Evolutionary conservation across 306 rosid species (phyloP).

Genomic region (Amphicarpaea edgeworthii): DNA sequence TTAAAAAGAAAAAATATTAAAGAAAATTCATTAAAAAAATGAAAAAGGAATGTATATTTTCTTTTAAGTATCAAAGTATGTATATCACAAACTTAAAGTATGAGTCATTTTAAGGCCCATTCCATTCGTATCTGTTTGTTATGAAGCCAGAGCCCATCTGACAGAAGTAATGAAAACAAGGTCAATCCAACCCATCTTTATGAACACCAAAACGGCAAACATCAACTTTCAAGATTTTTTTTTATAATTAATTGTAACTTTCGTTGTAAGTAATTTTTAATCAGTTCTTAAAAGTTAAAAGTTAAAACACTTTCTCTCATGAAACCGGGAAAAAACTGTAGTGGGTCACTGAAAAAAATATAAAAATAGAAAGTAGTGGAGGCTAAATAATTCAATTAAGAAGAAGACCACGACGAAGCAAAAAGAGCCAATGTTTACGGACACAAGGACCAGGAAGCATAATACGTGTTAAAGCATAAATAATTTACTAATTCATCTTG

Average conservation of each 20-base stretch:
- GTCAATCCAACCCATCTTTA: slow-evolving; percentile 7
- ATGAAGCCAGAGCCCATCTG: not conserved
- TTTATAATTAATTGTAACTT: not conserved
- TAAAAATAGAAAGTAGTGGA: not conserved
- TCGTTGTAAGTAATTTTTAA: not conserved
- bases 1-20: no score
- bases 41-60: no score
- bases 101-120: no score
- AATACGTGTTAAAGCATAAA: not conserved
- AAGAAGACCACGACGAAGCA: not conserved
- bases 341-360: not conserved
- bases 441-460: slow-evolving; percentile 1
- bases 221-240: not conserved
- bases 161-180: not conserved
- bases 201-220: not conserved
- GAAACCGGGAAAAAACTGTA: not conserved
- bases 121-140: no score
- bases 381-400: not conserved
- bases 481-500: not conserved
- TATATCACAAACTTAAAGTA: no score
- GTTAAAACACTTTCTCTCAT: not conserved
- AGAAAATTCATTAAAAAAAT: no score
- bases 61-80: no score
- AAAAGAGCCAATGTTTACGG: slow-evolving; percentile 1
- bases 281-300: not conserved